Evolutionary conservation across 2,329 filamentous ascomycete genomes (phyloP).

Genomic region (Penicillium sp.): DNA sequence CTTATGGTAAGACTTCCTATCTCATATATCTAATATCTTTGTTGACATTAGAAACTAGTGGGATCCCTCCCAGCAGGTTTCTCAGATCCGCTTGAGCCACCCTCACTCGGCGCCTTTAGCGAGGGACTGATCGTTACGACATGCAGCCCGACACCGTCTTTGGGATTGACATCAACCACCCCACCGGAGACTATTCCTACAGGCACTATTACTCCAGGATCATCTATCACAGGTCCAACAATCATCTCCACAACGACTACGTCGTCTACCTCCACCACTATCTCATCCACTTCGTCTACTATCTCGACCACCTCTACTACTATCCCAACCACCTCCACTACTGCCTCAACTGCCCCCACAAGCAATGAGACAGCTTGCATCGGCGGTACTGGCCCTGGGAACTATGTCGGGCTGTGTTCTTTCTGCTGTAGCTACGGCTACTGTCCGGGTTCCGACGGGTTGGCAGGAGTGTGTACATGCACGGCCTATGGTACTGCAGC

Average conservation of each 20-base stretch:
- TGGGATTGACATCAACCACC: slow-evolving; percentile 27
- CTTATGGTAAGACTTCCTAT: slow-evolving; percentile 29
- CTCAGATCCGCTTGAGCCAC: slow-evolving; percentile 33
- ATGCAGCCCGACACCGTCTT: slow-evolving; percentile 14
- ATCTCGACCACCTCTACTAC: neutral
- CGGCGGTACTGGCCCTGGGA: slow-evolving; percentile 26
- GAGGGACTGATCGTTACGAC: slow-evolving; percentile 24
- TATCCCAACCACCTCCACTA: slow-evolving; percentile 6
- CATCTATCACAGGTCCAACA: neutral
- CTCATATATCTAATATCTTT: neutral
- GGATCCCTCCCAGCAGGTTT: neutral
- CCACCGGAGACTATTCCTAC: slow-evolving; percentile 1
- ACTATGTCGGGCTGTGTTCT: slow-evolving; percentile 27
- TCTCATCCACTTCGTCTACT: neutral
- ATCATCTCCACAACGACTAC: neutral
- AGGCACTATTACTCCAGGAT: neutral
- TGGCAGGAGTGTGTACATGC: slow-evolving; percentile 27
- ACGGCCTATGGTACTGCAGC: slow-evolving; percentile 22
- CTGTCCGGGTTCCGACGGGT: slow-evolving; percentile 18
- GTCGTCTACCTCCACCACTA: neutral
- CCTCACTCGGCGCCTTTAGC: slow-evolving; percentile 25
- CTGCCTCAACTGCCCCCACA: neutral
- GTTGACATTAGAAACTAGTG: neutral
- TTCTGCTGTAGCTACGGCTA: slow-evolving; percentile 31
- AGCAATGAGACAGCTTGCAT: slow-evolving; percentile 17